Percentiles rank a stretch among this genome's conserved stretches.
These are phyloP conservation scores for Penicillium flavigenum DNA, from an alignment of 495 filamentous ascomycete species.

Conservation along the genomic window DNA sequence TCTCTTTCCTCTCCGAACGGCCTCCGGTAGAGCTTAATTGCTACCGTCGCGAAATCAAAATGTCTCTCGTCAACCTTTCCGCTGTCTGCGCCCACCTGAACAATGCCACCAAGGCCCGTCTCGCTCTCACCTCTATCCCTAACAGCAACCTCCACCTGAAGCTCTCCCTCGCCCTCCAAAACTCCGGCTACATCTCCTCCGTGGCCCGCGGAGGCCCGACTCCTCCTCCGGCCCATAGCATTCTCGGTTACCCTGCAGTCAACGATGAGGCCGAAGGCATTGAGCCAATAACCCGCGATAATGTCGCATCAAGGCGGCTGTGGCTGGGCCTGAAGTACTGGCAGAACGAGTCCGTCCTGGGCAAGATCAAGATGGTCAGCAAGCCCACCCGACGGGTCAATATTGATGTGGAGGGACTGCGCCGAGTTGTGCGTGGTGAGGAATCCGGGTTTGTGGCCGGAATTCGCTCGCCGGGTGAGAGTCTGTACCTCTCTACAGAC, in stretches of 20 bases:
- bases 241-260: slow-evolving; percentile 46
- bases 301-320: slow-evolving; percentile 72
- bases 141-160: slow-evolving; percentile 76
- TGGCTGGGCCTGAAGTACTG: slow-evolving; percentile 96
- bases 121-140: slow-evolving; percentile 84
- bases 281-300: slow-evolving; percentile 70
- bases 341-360: slow-evolving; percentile 81
- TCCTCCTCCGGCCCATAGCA: slow-evolving; percentile 58
- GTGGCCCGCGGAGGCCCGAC: slow-evolving; percentile 73
- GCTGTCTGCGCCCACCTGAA: slow-evolving; percentile 90
- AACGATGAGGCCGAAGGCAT: slow-evolving; percentile 35
- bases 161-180: slow-evolving; percentile 75
- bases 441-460: slow-evolving; percentile 64
- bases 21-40: slow-evolving; percentile 26
- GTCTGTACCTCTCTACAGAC: slow-evolving; percentile 76
- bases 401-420: slow-evolving; percentile 59
- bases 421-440: slow-evolving; percentile 63
- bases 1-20: slow-evolving; percentile 15
- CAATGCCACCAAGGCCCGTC: slow-evolving; percentile 82
- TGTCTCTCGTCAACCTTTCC: slow-evolving; percentile 82
- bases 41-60: slow-evolving; percentile 42
- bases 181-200: slow-evolving; percentile 74
- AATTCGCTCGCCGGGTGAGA: slow-evolving; percentile 76
- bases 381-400: slow-evolving; percentile 74
- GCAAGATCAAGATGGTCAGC: slow-evolving; percentile 64